Evolutionary conservation across 139 green algal species (phyloP).

Genomic region (Chlamydomonas sp.): DNA sequence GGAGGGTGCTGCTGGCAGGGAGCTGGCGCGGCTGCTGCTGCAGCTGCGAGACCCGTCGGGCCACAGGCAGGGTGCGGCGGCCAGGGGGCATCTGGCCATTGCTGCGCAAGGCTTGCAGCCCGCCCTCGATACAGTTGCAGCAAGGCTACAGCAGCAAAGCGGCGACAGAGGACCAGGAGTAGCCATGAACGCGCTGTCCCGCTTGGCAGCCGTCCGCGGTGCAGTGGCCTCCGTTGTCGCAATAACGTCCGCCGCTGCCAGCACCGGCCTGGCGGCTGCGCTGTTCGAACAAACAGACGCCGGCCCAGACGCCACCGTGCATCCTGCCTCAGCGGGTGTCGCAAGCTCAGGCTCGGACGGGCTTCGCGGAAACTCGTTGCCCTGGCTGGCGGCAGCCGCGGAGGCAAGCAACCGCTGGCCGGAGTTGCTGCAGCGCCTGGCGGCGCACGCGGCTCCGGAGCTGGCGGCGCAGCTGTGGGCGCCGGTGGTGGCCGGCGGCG

Average conservation of each 20-base stretch:
- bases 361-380: background rate
- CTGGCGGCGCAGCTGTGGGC: conserved; percentile 16
- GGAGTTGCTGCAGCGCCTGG: conserved; percentile 13
- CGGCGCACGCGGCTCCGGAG: conserved; percentile 12
- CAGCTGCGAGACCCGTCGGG: background rate
- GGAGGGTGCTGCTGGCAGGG: background rate
- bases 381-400: conserved; percentile 20
- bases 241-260: background rate
- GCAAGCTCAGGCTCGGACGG: too few species aligned
- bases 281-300: background rate
- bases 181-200: too few species aligned
- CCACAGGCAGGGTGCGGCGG: background rate
- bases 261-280: background rate
- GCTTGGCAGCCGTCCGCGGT: too few species aligned
- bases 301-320: too few species aligned
- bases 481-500: background rate
- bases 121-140: too few species aligned
- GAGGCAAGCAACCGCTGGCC: background rate
- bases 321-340: too few species aligned
- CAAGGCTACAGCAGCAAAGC: too few species aligned
- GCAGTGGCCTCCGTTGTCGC: background rate
- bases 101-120: too few species aligned
- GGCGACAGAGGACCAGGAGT: too few species aligned
- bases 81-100: too few species aligned
- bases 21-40: background rate